Conservation (phyloP, 768 basidiomycete genomes). For the Auricularia heimuer region DNA sequence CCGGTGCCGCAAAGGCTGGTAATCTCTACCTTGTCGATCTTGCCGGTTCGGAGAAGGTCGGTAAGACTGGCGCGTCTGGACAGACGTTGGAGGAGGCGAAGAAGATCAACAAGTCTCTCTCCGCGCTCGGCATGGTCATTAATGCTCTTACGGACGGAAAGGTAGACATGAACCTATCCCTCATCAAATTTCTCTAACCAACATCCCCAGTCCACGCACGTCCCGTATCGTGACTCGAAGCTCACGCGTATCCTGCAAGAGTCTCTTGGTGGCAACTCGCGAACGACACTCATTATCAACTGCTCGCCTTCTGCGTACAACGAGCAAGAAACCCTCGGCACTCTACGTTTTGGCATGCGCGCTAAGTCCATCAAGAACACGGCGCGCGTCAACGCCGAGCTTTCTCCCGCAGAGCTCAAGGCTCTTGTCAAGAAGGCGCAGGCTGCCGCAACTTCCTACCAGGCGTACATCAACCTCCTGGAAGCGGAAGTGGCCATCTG, state of each 20-base stretch:
- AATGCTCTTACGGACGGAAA: constrained; percentile 95
- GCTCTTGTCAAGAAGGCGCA: constrained; percentile 83
- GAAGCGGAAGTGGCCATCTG: constrained; percentile 88
- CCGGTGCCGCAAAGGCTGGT: constrained; percentile 91
- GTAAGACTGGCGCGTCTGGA: constrained; percentile 97
- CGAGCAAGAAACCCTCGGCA: constrained; percentile 90
- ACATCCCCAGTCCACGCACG: constrained; percentile 69
- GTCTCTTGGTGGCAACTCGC: constrained; percentile 89
- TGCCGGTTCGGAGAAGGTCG: constrained; percentile 98
- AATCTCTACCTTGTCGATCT: constrained; percentile 96
- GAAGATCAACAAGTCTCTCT: constrained; percentile 99
- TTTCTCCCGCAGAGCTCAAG: constrained; percentile 94
- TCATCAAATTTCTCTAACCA: constrained; percentile 4
- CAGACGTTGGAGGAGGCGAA: constrained; percentile 99
- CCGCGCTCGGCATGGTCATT: constrained; percentile 98
- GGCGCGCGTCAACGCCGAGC: constrained; percentile 95
- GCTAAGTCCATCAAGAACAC: constrained; percentile 99
- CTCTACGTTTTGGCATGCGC: constrained; percentile 97
- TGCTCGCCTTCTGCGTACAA: constrained; percentile 98
- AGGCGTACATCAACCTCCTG: constrained; percentile 79
- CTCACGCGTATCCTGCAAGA: constrained; percentile 99
- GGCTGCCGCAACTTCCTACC: constrained; percentile 69
- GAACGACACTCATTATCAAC: constrained; percentile 97
- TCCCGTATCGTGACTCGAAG: constrained; percentile 98
- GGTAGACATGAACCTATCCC: constrained; percentile 34